A percentile compares a stretch with the other conserved stretches of the same genome.
phyloP scores from a whole-genome alignment of 345 rosid genomes.

The Syzygium jambos region DNA sequence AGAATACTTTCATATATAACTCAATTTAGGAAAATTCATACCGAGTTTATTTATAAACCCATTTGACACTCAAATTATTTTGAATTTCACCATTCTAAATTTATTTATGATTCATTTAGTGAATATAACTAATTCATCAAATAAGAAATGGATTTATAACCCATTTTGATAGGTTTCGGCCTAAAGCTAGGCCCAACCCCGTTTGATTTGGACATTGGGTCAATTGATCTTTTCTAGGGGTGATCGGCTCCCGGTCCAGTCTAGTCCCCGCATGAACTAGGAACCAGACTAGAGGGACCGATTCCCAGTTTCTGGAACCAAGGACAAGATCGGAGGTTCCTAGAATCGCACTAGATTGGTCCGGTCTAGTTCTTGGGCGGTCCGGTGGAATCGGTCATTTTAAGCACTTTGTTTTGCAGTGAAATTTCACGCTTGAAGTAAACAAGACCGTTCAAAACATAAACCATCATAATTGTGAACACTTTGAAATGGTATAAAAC shows the following conservation, averaged over 20 bases:
- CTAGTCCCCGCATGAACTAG: accelerated
- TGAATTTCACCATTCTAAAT: no score
- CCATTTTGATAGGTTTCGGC: no score
- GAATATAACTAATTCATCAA: no score
- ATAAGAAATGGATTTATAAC: no score
- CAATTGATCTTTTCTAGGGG: not conserved
- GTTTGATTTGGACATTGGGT: no score
- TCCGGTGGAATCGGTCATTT: not conserved
- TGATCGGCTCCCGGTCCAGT: accelerated
- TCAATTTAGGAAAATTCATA: no score
- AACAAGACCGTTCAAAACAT: accelerated
- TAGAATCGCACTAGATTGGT: accelerated
- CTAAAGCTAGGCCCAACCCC: no score
- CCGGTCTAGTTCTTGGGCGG: accelerated
- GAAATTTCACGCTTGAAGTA: accelerated
- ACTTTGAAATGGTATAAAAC: not conserved
- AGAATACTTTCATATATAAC: no score
- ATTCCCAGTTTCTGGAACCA: no score
- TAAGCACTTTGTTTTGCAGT: not conserved
- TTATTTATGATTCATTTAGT: no score
- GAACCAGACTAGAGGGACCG: accelerated
- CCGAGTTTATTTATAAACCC: no score
- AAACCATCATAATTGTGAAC: accelerated
- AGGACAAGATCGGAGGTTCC: accelerated
- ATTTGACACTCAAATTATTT: no score